Percentiles rank a stretch among this genome's conserved stretches.
Conservation (phyloP, 202 grass and related monocot genomes). For the Carex arenaria region DNA sequence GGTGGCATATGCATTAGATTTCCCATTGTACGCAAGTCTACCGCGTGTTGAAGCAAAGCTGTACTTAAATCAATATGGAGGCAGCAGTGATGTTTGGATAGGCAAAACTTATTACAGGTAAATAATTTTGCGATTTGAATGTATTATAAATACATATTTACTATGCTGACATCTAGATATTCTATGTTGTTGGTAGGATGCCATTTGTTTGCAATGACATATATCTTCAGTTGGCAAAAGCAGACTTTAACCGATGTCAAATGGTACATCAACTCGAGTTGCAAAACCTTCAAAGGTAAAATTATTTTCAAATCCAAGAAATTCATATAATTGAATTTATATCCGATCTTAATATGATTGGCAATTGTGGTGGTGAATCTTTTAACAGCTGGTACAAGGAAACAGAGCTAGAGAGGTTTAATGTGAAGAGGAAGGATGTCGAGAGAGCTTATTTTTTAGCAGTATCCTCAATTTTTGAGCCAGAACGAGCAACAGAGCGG, state of each 20-base stretch:
- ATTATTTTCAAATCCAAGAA: neutral
- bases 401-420: constrained; percentile 30
- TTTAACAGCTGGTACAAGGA: constrained; percentile 49
- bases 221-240: constrained; percentile 59
- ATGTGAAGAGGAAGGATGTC: constrained; percentile 33
- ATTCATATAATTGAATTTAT: neutral
- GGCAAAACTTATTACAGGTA: constrained; percentile 94
- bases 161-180: neutral
- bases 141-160: neutral
- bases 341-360: neutral
- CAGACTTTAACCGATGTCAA: constrained; percentile 75
- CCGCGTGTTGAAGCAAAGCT: constrained; percentile 70
- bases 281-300: constrained; percentile 44
- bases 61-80: constrained; percentile 83
- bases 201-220: constrained; percentile 58
- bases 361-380: neutral
- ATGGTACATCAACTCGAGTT: constrained; percentile 65
- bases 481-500: constrained; percentile 40
- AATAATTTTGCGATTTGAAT: neutral
- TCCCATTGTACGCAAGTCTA: constrained; percentile 75
- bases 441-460: constrained; percentile 60
- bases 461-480: constrained; percentile 52
- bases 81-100: constrained; percentile 70
- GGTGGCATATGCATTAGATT: constrained; percentile 75
- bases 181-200: constrained; percentile 46